Base-by-base conservation (phyloP, 1,284 basidiomycete species). In the Sporisorium iseilematis-ciliati region DNA sequence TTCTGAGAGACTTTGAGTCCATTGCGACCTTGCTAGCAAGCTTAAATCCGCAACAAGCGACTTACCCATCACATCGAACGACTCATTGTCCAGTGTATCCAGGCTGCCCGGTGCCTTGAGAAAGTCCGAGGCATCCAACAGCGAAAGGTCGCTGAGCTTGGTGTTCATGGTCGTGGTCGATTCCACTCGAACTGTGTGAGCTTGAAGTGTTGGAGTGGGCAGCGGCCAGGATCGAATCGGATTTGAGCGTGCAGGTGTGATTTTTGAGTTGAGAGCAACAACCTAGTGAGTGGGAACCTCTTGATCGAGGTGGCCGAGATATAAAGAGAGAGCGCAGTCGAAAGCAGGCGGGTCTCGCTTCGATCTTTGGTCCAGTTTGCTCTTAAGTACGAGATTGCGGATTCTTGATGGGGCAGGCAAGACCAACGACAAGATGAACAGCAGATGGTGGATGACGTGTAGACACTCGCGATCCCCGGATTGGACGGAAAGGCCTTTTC, bases 41-140 rank as follows among this genome's bases (percentile, higher is more conserved):
- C 35, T 38, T 11, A 38, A 14, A 38, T 16, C 16, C 5, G 35
- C 35, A 38, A 14, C 11, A 38, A 38, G 38, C 45, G 31, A 68
- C 71, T 74, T 26, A 74, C 71, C 71, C 57, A 57, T 66, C 8
- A 74, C 71, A 41, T 65, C 62, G 38, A 74, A 74, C 4, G 65
- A 49, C 35, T 74, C 71, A 23, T 75, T 75, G 54, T 52, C 60
- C 26, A 57, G 50, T 10, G 82, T 65, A 14, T 70, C 54, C 16
- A 61, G 55, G 74, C 38, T 64, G 18, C 29, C 49, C 8, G 67
- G 57, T 18, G 78, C 81, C 52, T 82, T 77, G 74, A 84, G 68
- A 57, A 79, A 82, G 14, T 77, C 70, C 33, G 80, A 59, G 20
- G 46, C 57, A n/a, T 68, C 56, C 25, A 84, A 46, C 48, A 85